Conservation (phyloP, 176 grass and related monocot genomes). For the Bolboschoenus planiculmis region DNA sequence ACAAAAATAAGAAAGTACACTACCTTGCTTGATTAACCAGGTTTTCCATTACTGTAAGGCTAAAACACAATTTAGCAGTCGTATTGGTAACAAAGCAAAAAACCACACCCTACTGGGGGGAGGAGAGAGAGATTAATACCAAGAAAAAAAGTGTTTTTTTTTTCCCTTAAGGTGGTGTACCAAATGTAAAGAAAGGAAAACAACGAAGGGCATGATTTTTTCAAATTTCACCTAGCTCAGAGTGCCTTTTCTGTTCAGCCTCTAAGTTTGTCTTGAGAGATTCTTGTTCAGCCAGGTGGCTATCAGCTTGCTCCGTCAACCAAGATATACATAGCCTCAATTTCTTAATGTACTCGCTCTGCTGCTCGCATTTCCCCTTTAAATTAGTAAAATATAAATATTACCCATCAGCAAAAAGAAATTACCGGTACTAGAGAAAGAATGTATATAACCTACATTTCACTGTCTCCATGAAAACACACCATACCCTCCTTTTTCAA, state of each 20-base stretch:
- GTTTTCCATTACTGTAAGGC: neutral
- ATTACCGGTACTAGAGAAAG: neutral
- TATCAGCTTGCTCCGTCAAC: slow-evolving; percentile 61
- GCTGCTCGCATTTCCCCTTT: slow-evolving; percentile 71
- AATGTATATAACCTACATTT: neutral
- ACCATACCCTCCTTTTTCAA: too few relatives aligned
- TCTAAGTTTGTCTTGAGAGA: slow-evolving; percentile 44
- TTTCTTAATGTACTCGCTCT: slow-evolving; percentile 85
- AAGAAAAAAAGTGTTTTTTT: neutral
- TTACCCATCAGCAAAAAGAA: neutral
- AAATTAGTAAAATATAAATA: neutral
- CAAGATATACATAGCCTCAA: slow-evolving; percentile 60
- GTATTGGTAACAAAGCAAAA: neutral
- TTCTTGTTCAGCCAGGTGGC: slow-evolving; percentile 57
- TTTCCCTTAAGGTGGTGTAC: neutral
- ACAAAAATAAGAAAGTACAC: neutral
- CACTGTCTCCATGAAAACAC: too few relatives aligned
- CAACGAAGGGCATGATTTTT: neutral
- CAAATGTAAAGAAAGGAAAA: neutral
- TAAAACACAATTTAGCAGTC: neutral
- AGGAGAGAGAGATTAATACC: neutral
- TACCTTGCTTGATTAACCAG: neutral
- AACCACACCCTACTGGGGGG: too few relatives aligned
- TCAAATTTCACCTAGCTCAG: slow-evolving; percentile 52
- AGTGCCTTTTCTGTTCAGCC: slow-evolving; percentile 38